These are phyloP conservation scores for Alternaria tenuissima DNA, from an alignment of 2,329 filamentous ascomycete genomes.

Conservation along the genomic window DNA sequence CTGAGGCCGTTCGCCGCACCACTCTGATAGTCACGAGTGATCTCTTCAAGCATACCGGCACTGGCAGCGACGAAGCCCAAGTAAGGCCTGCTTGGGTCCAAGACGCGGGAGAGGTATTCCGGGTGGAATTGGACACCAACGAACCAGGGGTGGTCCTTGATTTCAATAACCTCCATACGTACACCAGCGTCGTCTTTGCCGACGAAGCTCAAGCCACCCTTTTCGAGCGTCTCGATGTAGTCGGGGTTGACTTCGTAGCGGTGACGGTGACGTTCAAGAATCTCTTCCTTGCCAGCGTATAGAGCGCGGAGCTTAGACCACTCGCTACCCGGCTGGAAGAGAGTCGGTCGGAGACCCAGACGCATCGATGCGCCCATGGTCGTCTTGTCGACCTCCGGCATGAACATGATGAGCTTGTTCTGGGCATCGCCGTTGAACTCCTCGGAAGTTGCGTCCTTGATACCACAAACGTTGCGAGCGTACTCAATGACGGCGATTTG, in stretches of 20 bases:
- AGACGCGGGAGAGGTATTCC: constrained; percentile 80
- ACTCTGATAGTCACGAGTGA: constrained; percentile 46
- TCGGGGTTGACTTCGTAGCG: constrained; percentile 90
- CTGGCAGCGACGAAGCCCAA: constrained; percentile 85
- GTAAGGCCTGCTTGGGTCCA: constrained; percentile 77
- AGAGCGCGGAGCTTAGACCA: constrained; percentile 80
- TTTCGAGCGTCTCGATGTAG: constrained; percentile 72
- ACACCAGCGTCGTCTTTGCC: constrained; percentile 81
- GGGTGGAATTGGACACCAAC: constrained; percentile 90
- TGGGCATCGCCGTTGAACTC: constrained; percentile 68
- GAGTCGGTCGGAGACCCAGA: constrained; percentile 75
- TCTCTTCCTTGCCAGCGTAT: constrained; percentile 65
- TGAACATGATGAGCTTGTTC: constrained; percentile 82
- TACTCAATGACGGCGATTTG: constrained; percentile 92
- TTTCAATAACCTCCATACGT: constrained; percentile 83
- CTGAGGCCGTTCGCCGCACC: constrained; percentile 20
- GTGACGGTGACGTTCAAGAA: constrained; percentile 81
- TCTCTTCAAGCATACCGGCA: constrained; percentile 68
- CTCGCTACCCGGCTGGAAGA: constrained; percentile 78
- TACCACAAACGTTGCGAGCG: constrained; percentile 76
- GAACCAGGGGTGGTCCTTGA: constrained; percentile 84
- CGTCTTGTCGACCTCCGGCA: constrained; percentile 85
- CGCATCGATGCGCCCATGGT: constrained; percentile 88
- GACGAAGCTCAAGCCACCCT: constrained; percentile 75
- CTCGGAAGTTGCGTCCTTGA: constrained; percentile 64